Base-by-base conservation (phyloP, 225 moss, liverwort and hornwort genomes). In the Sphagnum tenellum region DNA sequence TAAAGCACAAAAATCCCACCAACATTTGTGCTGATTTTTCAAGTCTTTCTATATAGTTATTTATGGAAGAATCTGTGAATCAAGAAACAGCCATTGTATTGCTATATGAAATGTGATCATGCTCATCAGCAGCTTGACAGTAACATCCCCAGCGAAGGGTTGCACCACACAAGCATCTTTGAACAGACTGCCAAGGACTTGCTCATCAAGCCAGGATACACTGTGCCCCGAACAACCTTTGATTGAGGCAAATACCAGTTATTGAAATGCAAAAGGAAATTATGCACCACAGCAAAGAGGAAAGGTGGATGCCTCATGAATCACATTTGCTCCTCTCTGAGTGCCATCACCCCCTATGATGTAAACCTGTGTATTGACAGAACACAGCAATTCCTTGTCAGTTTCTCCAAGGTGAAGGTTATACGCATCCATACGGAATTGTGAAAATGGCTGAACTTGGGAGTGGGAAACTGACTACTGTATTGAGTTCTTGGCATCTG, bases 331-430 rank as follows among this genome's bases (percentile, higher is more conserved):
- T 73, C 84, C 84, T 64, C 81, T 84, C 64, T 84, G 84, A 71
- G 84, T 84, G 64, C 84, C 84, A 52, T 84, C 84, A 48, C 86
- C 86, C 67, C 86, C 86, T 61, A 86, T 86, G 53, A 86, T 86
- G 10, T 80, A 86, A 29, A 84, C 84, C 84, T 84, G 66, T 71
- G 73, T 44, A 58, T 7, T 13, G 44, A 13, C 58, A 58, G 29
- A 13, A 58, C 58, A 58, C 10, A 58, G 12, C 7, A 5, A 13
- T 58, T 4, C 6, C 13, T 5, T 3, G 5, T 7, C 7, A 58
- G 12, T 7, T 7, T 4, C 44, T 11, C 58, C n/a, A 4, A 13
- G 12, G 12, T 58, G 10, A 13, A 29, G 29, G 29, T 5, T 9
- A 5, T 44, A 44, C 12, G 12, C 0, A 44, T 13, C 7, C 3